Evolutionary conservation across 1,284 basidiomycete genomes (phyloP).

Genomic region (Ustilago hordei): DNA sequence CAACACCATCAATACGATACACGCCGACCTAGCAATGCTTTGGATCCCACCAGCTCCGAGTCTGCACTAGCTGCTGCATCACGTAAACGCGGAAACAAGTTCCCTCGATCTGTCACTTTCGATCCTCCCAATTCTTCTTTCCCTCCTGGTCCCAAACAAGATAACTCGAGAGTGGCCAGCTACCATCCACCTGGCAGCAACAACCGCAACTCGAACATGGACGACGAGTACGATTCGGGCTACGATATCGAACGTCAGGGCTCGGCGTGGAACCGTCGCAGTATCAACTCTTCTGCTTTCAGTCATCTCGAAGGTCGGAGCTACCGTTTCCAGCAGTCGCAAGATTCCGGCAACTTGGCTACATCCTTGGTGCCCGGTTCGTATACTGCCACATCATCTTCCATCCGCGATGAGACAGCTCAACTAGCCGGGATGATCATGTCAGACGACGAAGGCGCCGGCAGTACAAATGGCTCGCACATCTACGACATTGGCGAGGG

Average conservation of each 20-base stretch:
- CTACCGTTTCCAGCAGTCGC: constrained; percentile 50
- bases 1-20: constrained; percentile 26
- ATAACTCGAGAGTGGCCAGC: constrained; percentile 22
- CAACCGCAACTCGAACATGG: constrained; percentile 14
- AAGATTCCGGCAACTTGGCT: constrained; percentile 29
- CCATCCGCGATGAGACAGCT: constrained; percentile 65
- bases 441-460: constrained; percentile 49
- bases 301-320: constrained; percentile 65
- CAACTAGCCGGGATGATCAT: constrained; percentile 65
- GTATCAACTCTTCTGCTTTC: constrained; percentile 53
- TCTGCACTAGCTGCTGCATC: constrained; percentile 7
- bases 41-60: constrained; percentile 27
- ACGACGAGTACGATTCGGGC: constrained; percentile 35
- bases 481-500: constrained; percentile 52
- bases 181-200: constrained; percentile 32
- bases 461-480: constrained; percentile 34
- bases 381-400: constrained; percentile 63
- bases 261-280: constrained; percentile 26
- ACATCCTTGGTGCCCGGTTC: constrained; percentile 47
- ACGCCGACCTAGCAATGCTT: constrained; percentile 43
- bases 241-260: constrained; percentile 48
- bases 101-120: constrained; percentile 47
- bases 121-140: constrained; percentile 47
- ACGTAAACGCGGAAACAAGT: constrained; percentile 33
- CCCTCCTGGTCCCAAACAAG: constrained; percentile 40